phyloP scores from a whole-genome alignment of 192 early-diverging fungal genomes.

The Umbelopsis vinacea region DNA sequence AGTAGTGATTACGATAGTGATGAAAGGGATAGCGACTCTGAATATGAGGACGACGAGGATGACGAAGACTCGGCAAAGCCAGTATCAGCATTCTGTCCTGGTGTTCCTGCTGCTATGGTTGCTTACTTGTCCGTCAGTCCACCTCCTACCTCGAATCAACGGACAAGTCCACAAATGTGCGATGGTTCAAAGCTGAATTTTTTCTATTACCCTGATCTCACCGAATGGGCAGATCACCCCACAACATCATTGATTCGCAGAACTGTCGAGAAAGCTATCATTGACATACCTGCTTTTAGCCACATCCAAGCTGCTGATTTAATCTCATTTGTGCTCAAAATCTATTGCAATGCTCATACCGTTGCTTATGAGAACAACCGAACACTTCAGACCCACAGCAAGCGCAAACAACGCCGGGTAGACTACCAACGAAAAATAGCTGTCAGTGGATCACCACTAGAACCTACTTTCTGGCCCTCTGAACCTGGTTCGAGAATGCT shows the following conservation, averaged over 20 bases:
- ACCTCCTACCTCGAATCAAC: slow-evolving; percentile 19
- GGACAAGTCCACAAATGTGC: slow-evolving; percentile 1
- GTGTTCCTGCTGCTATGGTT: slow-evolving; percentile 41
- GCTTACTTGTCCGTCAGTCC: slow-evolving; percentile 35
- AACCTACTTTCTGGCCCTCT: neutral
- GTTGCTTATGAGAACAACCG: slow-evolving; percentile 29
- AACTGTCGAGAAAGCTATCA: neutral
- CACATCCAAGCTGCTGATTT: slow-evolving; percentile 27
- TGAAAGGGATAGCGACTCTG: neutral
- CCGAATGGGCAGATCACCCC: slow-evolving; percentile 33
- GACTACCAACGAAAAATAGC: slow-evolving; percentile 13
- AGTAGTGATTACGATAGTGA: slow-evolving; percentile 3
- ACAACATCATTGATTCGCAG: slow-evolving; percentile 25
- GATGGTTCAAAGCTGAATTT: slow-evolving; percentile 30
- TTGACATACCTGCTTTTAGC: slow-evolving; percentile 5
- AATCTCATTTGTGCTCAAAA: slow-evolving; percentile 35
- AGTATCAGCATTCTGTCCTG: slow-evolving; percentile 36
- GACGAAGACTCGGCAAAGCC: slow-evolving; percentile 17
- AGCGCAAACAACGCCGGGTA: slow-evolving; percentile 21
- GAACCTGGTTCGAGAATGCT: slow-evolving; percentile 12
- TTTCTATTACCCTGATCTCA: slow-evolving; percentile 34
- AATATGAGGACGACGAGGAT: slow-evolving; percentile 1
- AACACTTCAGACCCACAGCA: slow-evolving; percentile 26
- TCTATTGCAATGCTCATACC: slow-evolving; percentile 44
- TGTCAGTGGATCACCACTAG: neutral